Base-by-base conservation (phyloP, 495 filamentous ascomycete genomes). In the Aspergillus haitiensis region DNA sequence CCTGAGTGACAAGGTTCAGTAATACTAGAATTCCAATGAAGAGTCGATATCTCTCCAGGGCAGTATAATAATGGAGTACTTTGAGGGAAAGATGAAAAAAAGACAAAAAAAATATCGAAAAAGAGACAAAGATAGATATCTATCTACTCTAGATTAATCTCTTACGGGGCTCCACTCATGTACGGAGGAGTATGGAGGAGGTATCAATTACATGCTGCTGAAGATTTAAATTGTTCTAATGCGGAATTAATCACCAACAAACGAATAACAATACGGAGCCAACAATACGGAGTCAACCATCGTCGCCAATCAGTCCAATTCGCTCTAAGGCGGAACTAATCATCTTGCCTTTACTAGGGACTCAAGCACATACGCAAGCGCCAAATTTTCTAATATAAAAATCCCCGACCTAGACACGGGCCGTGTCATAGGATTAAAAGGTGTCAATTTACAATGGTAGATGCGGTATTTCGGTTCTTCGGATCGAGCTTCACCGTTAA, bases 401-500 rank as follows among this genome's bases (percentile, higher is more conserved):
- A 16, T 47, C 44, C 44, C 44, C 13, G 44, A 16, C 44, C 16
- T 21, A 7, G 44, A 47, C 13, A 47, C 44, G n/a, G 44, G 27
- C n/a, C 44, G 44, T 47, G 44, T 21, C n/a, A 3, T 18, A 6
- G 15, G 15, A 7, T 10, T 16, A 47, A 47, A 47, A 18, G 15
- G 44, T 16, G 15, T 8, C 15, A 47, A 27, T 51, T 34, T 34
- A 51, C 34, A 21, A 51, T 34, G 11, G 6, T 34, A 34, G 48
- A 32, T 15, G 33, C 31, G 35, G 12, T 48, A 13, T 40, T 53
- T 59, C 56, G 48, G 56, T 31, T 27, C 27, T n/a, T 51, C 47
- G 35, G 36, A 15, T 46, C 53, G 56, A 47, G 11, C 40, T 46
- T 54, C 36, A 36, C 56, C 47, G 21, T 51, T 18, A 46, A 46